Percentiles rank a stretch among this genome's conserved stretches.
Conservation (phyloP, 2,329 filamentous ascomycete genomes). For the Colletotrichum plurivorum region DNA sequence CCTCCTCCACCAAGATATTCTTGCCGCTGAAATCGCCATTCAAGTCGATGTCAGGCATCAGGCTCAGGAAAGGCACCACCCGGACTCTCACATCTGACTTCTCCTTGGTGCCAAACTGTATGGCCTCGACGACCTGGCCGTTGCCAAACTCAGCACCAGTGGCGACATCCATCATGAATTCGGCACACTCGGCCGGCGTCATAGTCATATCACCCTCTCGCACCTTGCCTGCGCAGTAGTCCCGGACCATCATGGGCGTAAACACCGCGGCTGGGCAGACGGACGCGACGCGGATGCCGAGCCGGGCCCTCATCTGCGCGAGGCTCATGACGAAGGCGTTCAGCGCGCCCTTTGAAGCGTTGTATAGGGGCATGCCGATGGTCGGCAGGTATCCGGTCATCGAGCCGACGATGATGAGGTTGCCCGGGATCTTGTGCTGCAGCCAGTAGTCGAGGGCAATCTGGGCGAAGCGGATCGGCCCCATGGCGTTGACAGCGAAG, state of each 20-base stretch:
- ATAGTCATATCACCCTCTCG: conserved; percentile 33
- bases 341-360: conserved; percentile 47
- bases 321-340: conserved; percentile 40
- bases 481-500: conserved; percentile 46
- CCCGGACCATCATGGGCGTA: conserved; percentile 35
- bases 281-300: conserved; percentile 41
- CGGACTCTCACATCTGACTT: conserved; percentile 31
- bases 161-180: conserved; percentile 35
- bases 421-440: conserved; percentile 53
- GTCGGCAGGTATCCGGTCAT: conserved; percentile 47
- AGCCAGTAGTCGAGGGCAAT: conserved; percentile 49
- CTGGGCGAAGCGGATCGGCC: conserved; percentile 46
- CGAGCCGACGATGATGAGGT: conserved; percentile 47
- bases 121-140: conserved; percentile 41
- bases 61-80: conserved; percentile 27
- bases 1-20: not conserved
- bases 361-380: conserved; percentile 49
- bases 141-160: conserved; percentile 39
- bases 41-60: conserved; percentile 1
- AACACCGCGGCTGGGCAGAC: conserved; percentile 39
- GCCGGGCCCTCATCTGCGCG: conserved; percentile 19
- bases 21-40: not conserved
- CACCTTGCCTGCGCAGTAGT: conserved; percentile 34
- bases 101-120: conserved; percentile 33
- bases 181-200: conserved; percentile 7